A percentile compares a stretch with the other conserved stretches of the same genome.
phyloP scores from a whole-genome alignment of 495 filamentous ascomycete genomes.

The Xylaria curta region DNA sequence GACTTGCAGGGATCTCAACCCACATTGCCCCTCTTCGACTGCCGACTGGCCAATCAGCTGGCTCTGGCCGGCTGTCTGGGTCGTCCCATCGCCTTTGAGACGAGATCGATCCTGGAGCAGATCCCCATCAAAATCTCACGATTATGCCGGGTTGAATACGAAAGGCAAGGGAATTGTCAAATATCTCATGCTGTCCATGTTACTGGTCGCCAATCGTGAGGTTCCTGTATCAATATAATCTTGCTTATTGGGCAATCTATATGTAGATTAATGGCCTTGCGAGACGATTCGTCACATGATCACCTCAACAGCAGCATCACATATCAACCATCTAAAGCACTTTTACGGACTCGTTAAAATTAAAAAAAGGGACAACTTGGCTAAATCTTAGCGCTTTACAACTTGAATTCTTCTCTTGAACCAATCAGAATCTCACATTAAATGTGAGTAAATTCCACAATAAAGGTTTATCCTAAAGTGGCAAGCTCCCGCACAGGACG shows the following conservation, averaged over 20 bases:
- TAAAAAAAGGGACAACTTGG: background rate
- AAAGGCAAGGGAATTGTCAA: background rate
- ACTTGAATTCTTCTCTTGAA: no score
- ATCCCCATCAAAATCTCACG: constrained; percentile 6
- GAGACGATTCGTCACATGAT: background rate
- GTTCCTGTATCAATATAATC: background rate
- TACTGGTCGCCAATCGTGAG: no score
- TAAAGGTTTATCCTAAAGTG: background rate
- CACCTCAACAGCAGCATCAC: background rate
- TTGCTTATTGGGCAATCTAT: background rate
- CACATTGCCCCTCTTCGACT: constrained; percentile 18
- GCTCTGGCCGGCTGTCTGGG: background rate
- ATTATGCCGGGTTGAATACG: background rate
- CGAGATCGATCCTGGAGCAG: constrained; percentile 1
- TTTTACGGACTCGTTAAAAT: background rate
- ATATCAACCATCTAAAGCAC: background rate
- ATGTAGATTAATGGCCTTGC: background rate
- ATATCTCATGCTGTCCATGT: no score
- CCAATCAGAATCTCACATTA: background rate
- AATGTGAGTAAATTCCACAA: background rate
- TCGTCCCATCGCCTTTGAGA: background rate
- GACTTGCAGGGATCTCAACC: constrained; percentile 5
- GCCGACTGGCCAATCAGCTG: constrained; percentile 1
- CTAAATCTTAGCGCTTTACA: background rate
- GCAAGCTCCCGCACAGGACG: background rate